These are phyloP conservation scores for Dactylella cylindrospora DNA, from an alignment of 2,329 filamentous ascomycete species.

Conservation along the genomic window DNA sequence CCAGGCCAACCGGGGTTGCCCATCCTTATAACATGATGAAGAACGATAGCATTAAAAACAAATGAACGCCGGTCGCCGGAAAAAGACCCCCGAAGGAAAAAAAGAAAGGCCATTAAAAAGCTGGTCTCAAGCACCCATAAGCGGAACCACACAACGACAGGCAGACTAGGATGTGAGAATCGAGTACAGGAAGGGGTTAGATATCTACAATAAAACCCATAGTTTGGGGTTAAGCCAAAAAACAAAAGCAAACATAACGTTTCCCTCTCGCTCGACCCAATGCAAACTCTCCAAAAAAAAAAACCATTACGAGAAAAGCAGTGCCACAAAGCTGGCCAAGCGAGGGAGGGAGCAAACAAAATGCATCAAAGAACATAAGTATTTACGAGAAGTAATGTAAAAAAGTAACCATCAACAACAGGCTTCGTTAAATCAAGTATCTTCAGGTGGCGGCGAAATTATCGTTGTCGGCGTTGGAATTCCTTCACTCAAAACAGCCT, in stretches of 20 bases:
- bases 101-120: no score
- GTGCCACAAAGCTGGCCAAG: neutral
- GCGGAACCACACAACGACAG: no score
- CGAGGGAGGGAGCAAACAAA: neutral
- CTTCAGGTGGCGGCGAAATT: constrained; percentile 43
- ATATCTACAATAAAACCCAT: constrained; percentile 6
- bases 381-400: constrained; percentile 45
- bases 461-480: constrained; percentile 43
- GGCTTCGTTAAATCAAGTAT: constrained; percentile 19
- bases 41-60: neutral
- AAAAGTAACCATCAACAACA: constrained; percentile 8
- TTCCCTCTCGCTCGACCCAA: neutral
- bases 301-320: neutral
- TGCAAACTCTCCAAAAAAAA: constrained; percentile 1
- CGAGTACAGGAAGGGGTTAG: no score
- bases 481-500: constrained; percentile 18
- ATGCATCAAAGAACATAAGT: constrained; percentile 30
- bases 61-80: constrained; percentile 19
- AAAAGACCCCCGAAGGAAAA: constrained; percentile 7
- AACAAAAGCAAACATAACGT: neutral
- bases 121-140: no score
- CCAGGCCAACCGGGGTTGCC: no score
- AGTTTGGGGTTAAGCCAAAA: neutral
- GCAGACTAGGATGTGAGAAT: no score
- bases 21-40: no score